Base-by-base conservation (phyloP, 768 basidiomycete genomes). In the Mycena crocata region DNA sequence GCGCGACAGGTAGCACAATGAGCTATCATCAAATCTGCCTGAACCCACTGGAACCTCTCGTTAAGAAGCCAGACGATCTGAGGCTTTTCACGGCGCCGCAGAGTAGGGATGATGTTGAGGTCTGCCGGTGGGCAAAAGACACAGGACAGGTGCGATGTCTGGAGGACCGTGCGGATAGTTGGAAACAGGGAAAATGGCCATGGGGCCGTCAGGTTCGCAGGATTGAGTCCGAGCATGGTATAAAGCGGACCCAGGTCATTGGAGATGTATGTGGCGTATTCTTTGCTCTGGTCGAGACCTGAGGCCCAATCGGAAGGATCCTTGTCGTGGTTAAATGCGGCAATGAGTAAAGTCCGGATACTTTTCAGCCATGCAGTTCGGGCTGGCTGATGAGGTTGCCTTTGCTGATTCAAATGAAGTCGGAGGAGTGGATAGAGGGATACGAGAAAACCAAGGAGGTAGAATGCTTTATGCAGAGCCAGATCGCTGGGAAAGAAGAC, bases 1-100 rank as follows among this genome's bases (percentile, higher is more conserved):
- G 74, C 62, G 19, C 37, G 35, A 40, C 74, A 75, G 17, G 52
- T 31, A 24, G 57, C 44, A 51, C 69, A 70, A 17, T 66, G 69
- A 1, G 66, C 69, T 5, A 70, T 35, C 1, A 66, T 7, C 2
- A 67, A 35, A 37, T 70, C 54, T 4, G 57, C 67, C 35, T 55
- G 26, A n/a, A 50, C 32, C 67, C 62, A 64, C 21, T 37, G 39
- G 14, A 54, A 48, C 9, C 5, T 21, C 4, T 30, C 32, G 21
- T 64, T 58, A 0, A 59, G 45, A 34, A 69, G 28, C 57, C 62
- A 64, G 13, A 69, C 63, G 5, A 5, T 48, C 32, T 61, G 39
- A 1, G n/a, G 17, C 21, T 60, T 59, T 24, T 49, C 63, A 6
- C 57, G 56, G 7, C 58, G 57, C 3, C 58, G 58, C 19, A 69